Evolutionary conservation across 2,329 filamentous ascomycete genomes (phyloP).

Genomic region (Colletotrichum agaves): DNA sequence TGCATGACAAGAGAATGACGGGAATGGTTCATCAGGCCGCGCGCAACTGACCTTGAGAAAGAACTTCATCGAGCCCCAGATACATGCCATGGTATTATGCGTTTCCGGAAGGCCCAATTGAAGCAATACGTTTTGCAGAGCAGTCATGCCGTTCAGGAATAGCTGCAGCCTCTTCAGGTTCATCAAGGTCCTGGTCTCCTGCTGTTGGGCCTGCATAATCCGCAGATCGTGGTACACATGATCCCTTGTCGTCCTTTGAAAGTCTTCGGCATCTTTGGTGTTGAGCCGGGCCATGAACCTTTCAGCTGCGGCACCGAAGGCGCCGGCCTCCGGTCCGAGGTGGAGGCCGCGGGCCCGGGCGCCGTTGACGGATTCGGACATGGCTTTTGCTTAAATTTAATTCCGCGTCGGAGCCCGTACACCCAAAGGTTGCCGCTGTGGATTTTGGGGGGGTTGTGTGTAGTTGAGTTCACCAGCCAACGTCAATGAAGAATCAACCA

Average conservation of each 20-base stretch:
- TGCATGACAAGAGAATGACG: too few relatives aligned
- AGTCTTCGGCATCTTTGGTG: slow-evolving; percentile 34
- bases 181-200: slow-evolving; percentile 42
- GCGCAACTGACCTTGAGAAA: slow-evolving; percentile 39
- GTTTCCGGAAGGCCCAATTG: background rate
- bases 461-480: background rate
- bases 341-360: background rate
- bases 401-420: background rate
- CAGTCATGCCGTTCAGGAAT: slow-evolving; percentile 40
- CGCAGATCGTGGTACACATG: slow-evolving; percentile 41
- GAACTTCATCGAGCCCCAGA: slow-evolving; percentile 45
- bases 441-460: background rate
- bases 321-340: slow-evolving; percentile 1
- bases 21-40: accelerated
- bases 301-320: slow-evolving; percentile 15
- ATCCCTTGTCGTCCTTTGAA: slow-evolving; percentile 32
- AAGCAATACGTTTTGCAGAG: slow-evolving; percentile 32
- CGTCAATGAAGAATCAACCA: background rate
- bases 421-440: background rate
- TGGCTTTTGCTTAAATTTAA: background rate
- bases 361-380: slow-evolving; percentile 8
- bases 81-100: slow-evolving; percentile 40
- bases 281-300: slow-evolving; percentile 38
- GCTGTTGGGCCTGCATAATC: slow-evolving; percentile 42
- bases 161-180: slow-evolving; percentile 43